phyloP scores from a whole-genome alignment of 83 land plant species.

The Picea mariana region DNA sequence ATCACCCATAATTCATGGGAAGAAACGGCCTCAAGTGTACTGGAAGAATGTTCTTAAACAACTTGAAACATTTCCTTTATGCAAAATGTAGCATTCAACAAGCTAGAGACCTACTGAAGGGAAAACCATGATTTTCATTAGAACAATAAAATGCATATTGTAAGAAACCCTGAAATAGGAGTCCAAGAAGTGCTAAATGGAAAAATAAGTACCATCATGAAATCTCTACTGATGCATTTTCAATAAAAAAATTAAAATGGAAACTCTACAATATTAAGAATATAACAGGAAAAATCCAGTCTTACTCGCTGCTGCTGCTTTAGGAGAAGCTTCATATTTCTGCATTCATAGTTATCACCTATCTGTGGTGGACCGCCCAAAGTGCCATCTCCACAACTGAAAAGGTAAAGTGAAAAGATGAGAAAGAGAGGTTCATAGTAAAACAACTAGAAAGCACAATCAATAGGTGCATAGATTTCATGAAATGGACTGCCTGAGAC shows the following conservation, averaged over 20 bases:
- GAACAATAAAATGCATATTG: too few relatives aligned
- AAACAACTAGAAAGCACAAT: not conserved
- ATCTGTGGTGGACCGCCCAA: conserved; percentile 78
- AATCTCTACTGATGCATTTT: not conserved
- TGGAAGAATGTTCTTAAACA: too few relatives aligned
- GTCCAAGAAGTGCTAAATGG: too few relatives aligned
- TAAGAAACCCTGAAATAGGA: too few relatives aligned
- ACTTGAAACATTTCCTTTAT: too few relatives aligned
- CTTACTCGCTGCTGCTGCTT: conserved; percentile 95
- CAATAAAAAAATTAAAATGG: too few relatives aligned
- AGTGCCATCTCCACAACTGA: conserved; percentile 95
- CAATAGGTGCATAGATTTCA: not conserved
- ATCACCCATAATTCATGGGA: too few relatives aligned
- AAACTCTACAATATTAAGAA: not conserved
- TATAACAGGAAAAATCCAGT: not conserved
- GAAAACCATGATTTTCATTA: too few relatives aligned
- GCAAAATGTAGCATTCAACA: too few relatives aligned
- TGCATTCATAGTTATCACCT: conserved; percentile 93
- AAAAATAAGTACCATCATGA: not conserved
- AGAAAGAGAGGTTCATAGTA: not conserved
- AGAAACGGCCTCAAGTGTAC: too few relatives aligned
- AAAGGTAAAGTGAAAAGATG: not conserved
- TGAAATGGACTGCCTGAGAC: not conserved
- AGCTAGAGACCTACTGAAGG: too few relatives aligned
- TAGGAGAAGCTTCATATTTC: conserved; percentile 96